Base-by-base conservation (phyloP, 2,329 filamentous ascomycete genomes). In the Fusarium marasasianum region DNA sequence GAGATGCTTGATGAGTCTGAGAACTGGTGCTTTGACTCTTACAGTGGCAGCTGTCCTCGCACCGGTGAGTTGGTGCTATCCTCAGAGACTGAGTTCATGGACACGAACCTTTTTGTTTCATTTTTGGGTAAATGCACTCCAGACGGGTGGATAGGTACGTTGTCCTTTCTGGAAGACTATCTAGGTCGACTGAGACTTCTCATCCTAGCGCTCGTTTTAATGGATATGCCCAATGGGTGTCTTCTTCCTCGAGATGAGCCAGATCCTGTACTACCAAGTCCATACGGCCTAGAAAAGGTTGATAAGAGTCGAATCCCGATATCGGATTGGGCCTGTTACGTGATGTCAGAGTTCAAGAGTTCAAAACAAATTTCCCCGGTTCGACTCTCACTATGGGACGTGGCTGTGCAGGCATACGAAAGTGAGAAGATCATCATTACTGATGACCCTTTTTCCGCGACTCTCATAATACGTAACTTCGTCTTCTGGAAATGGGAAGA, bases 31-130 rank as follows among this genome's bases (percentile, higher is more conserved):
- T 56, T 20, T 22, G 4, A 2, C 18, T 2, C 26, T 26, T 56
- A 24, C 1, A 33, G 7, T 2, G 57, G 45, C 1, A 54, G 57
- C 8, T 54, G 57, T 6, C 18, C 13, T 20, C 29, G 31, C 1
- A 4, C 1, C 1, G 1, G 9, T 4, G 11, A 26, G 10, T 13
- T 38, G 1, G 6, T 33, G 11, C 20, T 38, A 2, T 11, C 8
- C 14, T 1, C 26, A 10, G 56, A 24, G 6, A 33, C 2, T 1
- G 3, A 6, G 0, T 1, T 31, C 9, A 1, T 33, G 6, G 8
- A 24, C 4, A 3, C 12, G 9, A 12, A 2, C 4, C 13, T 15
- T 12, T n/a, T 2, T 8, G 8, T 63, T 14, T 63, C 59, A 0
- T 63, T 63, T 11, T 62, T 13, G 59, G 59, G 31, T 1, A 63